Conservation (phyloP, 2,329 filamentous ascomycete species). For the Monosporascus sp. region DNA sequence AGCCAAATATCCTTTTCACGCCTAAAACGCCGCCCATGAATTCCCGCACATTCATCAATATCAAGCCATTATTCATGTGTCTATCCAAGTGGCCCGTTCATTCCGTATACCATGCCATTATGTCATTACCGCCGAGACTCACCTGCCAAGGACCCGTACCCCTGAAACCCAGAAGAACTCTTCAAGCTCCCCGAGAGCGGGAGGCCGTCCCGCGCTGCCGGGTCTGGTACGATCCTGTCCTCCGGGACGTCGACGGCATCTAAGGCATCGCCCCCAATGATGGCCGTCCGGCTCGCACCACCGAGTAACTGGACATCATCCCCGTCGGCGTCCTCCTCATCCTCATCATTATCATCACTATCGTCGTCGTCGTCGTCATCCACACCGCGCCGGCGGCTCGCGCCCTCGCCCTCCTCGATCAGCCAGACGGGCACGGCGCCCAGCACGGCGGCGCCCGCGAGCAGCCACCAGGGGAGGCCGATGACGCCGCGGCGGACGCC, state of each 20-base stretch:
- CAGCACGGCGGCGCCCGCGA: constrained; percentile 58
- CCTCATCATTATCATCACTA: constrained; percentile 30
- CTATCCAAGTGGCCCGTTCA: background rate
- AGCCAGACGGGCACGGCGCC: constrained; percentile 69
- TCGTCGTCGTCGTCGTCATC: constrained; percentile 26
- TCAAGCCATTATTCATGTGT: too few species aligned
- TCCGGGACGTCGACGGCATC: constrained; percentile 1
- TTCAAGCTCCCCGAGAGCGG: background rate
- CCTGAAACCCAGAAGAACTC: background rate
- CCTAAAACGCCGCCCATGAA: too few species aligned
- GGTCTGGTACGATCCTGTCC: constrained; percentile 1
- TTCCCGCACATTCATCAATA: too few species aligned
- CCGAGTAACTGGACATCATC: constrained; percentile 2
- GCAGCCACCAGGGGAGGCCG: constrained; percentile 74
- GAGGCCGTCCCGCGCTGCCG: background rate
- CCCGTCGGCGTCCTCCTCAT: constrained; percentile 19
- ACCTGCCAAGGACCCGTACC: background rate
- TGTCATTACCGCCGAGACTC: background rate
- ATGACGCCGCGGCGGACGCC: constrained; percentile 73
- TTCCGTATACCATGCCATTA: background rate
- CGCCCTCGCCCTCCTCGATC: constrained; percentile 71
- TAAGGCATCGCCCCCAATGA: constrained; percentile 2
- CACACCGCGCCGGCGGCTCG: constrained; percentile 21
- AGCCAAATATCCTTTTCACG: too few species aligned
- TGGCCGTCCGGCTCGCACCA: constrained; percentile 3